A percentile compares a stretch with the other conserved stretches of the same genome.
phyloP scores from a whole-genome alignment of 768 basidiomycete species.

The Tulasnella sp. region DNA sequence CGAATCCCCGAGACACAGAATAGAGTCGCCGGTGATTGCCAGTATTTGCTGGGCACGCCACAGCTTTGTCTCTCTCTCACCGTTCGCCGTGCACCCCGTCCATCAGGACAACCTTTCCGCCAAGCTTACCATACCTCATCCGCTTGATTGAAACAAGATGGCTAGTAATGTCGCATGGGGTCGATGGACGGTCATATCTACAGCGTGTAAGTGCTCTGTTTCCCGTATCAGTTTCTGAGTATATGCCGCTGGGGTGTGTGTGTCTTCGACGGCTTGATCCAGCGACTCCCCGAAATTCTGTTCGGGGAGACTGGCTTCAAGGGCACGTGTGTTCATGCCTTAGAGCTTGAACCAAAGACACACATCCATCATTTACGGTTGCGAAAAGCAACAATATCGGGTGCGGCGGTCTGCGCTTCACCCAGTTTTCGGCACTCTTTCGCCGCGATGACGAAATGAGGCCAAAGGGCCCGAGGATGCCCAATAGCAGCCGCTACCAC shows the following conservation, averaged over 20 bases:
- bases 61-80: background rate
- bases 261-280: constrained; percentile 6
- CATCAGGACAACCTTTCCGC: background rate
- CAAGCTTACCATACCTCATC: background rate
- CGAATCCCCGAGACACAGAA: constrained; percentile 14
- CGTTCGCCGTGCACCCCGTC: background rate
- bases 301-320: background rate
- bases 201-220: background rate
- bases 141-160: background rate
- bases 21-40: constrained; percentile 5
- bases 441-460: background rate
- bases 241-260: background rate
- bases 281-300: background rate
- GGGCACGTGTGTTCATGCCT: background rate
- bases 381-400: constrained; percentile 1
- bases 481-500: background rate
- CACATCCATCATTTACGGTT: background rate
- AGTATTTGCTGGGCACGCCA: background rate
- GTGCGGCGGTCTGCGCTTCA: background rate
- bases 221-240: background rate
- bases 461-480: background rate
- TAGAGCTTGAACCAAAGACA: background rate
- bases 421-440: background rate
- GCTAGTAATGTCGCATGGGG: constrained; percentile 10
- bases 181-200: background rate